Evolutionary conservation across 2,329 filamentous ascomycete genomes (phyloP).

Genomic region (Botryosphaeria dothidea): DNA sequence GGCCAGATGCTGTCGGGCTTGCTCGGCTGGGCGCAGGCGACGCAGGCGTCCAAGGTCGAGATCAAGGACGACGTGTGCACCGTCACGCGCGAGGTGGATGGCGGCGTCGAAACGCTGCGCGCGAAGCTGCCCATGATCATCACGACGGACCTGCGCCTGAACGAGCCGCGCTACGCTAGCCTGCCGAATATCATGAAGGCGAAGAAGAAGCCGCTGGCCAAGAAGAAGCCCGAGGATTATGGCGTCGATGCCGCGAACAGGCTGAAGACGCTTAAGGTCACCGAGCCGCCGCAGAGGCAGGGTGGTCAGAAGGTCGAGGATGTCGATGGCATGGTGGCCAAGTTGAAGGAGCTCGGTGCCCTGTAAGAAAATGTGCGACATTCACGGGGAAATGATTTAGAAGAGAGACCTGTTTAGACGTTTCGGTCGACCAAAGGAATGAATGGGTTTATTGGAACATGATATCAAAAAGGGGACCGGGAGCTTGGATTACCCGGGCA

Average conservation of each 20-base stretch:
- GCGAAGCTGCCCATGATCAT: conserved; percentile 89
- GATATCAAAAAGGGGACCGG: not conserved
- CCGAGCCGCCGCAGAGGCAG: conserved; percentile 83
- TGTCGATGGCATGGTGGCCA: conserved; percentile 89
- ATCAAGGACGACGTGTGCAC: conserved; percentile 69
- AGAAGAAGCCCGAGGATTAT: conserved; percentile 77
- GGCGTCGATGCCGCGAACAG: conserved; percentile 73
- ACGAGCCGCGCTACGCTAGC: conserved; percentile 92
- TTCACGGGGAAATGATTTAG: not conserved
- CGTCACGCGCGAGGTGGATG: conserved; percentile 91
- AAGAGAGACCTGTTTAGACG: not conserved
- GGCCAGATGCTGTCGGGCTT: conserved; percentile 97
- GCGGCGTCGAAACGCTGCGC: conserved; percentile 85
- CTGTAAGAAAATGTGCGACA: conserved; percentile 54
- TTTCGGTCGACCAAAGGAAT: not conserved
- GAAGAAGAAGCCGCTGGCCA: conserved; percentile 98
- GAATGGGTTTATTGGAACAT: not conserved
- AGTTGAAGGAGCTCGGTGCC: conserved; percentile 94
- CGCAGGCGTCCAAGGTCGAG: conserved; percentile 82
- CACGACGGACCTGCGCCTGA: conserved; percentile 90
- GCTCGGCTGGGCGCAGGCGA: conserved; percentile 91
- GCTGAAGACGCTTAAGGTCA: conserved; percentile 86
- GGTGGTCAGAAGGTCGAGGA: conserved; percentile 97
- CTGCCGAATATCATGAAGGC: conserved; percentile 99
- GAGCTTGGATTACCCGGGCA: not conserved